These are phyloP conservation scores for Suillus bovinus DNA, from an alignment of 768 basidiomycete species.

Conservation along the genomic window DNA sequence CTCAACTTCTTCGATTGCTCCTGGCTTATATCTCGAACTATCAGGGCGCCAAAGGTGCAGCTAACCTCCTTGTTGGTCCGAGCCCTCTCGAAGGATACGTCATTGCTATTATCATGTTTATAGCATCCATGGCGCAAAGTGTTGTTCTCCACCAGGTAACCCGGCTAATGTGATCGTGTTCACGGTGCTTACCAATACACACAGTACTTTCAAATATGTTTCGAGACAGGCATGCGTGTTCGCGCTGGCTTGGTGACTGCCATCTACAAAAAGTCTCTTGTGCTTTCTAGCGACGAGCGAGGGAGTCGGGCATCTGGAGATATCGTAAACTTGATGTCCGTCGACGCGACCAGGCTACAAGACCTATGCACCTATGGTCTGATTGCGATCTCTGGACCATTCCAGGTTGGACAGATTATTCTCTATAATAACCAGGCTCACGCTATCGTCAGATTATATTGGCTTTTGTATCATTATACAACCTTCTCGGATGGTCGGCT, in stretches of 20 bases:
- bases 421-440: slow-evolving; percentile 1
- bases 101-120: slow-evolving; percentile 80
- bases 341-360: slow-evolving; percentile 77
- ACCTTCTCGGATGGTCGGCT: slow-evolving; percentile 87
- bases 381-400: slow-evolving; percentile 82
- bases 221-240: slow-evolving; percentile 90
- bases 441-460: slow-evolving; percentile 59
- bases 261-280: slow-evolving; percentile 85
- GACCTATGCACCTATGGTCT: slow-evolving; percentile 83
- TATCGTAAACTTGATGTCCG: slow-evolving; percentile 93
- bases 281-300: slow-evolving; percentile 85
- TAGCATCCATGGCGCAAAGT: slow-evolving; percentile 76
- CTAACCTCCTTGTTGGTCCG: slow-evolving; percentile 25
- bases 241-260: slow-evolving; percentile 83
- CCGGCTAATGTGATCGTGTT: not conserved
- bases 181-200: not conserved
- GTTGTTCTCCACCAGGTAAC: slow-evolving; percentile 75
- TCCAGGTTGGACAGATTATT: slow-evolving; percentile 56
- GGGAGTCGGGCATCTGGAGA: slow-evolving; percentile 76
- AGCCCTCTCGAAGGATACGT: slow-evolving; percentile 67
- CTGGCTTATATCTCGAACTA: slow-evolving; percentile 82
- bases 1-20: slow-evolving; percentile 79
- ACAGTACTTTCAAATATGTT: slow-evolving; percentile 85
- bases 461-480: slow-evolving; percentile 89
- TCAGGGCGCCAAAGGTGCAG: slow-evolving; percentile 45